phyloP scores from a whole-genome alignment of 2,329 filamentous ascomycete species.

The Talaromyces sp. region DNA sequence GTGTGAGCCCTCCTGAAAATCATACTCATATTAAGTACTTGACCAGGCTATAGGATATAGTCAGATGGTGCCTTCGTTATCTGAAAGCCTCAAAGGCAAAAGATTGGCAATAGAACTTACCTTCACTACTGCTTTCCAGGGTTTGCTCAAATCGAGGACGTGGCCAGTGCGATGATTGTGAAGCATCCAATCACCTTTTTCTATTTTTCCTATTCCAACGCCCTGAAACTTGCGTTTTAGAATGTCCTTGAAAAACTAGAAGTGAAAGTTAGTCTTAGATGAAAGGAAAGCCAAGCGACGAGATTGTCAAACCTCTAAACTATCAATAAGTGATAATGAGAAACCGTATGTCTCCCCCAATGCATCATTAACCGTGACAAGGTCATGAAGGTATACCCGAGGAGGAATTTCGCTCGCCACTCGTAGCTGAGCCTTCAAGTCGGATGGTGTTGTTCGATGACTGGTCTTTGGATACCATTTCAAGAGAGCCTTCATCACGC shows the following conservation, averaged over 20 bases:
- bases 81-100: background rate
- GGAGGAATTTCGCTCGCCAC: background rate
- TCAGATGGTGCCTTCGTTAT: background rate
- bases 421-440: background rate
- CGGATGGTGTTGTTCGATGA: too few relatives aligned
- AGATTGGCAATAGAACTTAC: background rate
- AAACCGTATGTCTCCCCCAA: background rate
- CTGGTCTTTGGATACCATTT: background rate
- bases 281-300: too few relatives aligned
- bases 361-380: background rate
- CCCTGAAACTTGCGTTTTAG: background rate
- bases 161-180: background rate
- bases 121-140: slow-evolving; percentile 1
- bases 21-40: slow-evolving; percentile 9
- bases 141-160: background rate
- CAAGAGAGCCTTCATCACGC: background rate
- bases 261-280: background rate
- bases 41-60: background rate
- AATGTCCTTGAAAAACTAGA: background rate
- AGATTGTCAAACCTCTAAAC: background rate
- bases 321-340: background rate
- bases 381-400: background rate
- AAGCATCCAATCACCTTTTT: background rate
- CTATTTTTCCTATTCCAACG: background rate
- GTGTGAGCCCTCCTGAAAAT: background rate